These are phyloP conservation scores for Cardamine occulta DNA, from an alignment of 345 rosid species.

Conservation along the genomic window DNA sequence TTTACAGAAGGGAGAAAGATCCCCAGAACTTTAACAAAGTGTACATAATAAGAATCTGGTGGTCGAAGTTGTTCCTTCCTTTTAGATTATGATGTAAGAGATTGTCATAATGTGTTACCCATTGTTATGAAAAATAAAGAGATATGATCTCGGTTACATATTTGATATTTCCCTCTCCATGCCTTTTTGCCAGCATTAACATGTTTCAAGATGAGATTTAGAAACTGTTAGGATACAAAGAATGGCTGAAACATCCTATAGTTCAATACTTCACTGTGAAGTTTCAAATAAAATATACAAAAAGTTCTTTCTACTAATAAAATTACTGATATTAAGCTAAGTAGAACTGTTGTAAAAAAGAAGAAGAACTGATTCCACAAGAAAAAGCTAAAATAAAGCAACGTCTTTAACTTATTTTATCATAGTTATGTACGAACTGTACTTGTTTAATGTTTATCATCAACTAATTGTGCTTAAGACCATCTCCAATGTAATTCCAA, in stretches of 20 bases:
- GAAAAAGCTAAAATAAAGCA: slow-evolving; percentile 1
- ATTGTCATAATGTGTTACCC: slow-evolving; percentile 32
- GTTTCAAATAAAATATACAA: neutral
- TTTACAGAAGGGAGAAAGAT: slow-evolving; percentile 59
- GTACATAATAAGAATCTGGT: slow-evolving; percentile 46
- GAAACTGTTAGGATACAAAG: neutral
- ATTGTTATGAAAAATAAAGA: slow-evolving; percentile 7
- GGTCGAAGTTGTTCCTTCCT: slow-evolving; percentile 27
- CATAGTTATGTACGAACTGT: neutral
- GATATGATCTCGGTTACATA: neutral
- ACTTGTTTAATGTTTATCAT: neutral
- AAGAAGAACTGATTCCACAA: neutral
- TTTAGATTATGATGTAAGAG: slow-evolving; percentile 29
- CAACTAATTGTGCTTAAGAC: neutral
- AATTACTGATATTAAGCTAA: neutral
- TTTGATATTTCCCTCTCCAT: neutral
- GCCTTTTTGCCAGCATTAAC: neutral
- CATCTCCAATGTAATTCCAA: too few species aligned
- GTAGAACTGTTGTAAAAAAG: neutral
- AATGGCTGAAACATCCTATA: neutral
- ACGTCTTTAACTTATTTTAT: neutral
- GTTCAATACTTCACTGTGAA: neutral
- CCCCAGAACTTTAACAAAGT: slow-evolving; percentile 42
- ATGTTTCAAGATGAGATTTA: slow-evolving; percentile 1
- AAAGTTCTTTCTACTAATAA: neutral